Conservation (phyloP, 805 yeast species). For the Yarrowia osloensis region DNA sequence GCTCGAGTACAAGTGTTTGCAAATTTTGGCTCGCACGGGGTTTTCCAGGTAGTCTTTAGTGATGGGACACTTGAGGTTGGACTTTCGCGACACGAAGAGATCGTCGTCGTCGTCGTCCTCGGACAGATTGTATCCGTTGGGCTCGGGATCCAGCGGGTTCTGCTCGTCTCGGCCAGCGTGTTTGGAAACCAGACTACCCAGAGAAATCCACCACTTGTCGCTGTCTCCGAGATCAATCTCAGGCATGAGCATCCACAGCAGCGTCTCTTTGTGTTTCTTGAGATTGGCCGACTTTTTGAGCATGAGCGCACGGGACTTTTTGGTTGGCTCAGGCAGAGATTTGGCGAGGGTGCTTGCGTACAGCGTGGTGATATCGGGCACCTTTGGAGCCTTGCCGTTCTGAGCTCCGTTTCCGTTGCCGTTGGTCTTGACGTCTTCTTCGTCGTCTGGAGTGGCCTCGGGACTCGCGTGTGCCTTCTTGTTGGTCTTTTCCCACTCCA, state of each 20-base stretch:
- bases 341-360: neutral
- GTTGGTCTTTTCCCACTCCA: neutral
- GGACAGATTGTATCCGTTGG: neutral
- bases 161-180: neutral
- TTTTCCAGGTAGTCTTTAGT: neutral
- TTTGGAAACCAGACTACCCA: neutral
- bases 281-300: neutral
- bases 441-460: neutral
- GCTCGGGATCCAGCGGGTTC: neutral
- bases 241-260: constrained; percentile 1
- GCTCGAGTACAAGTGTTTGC: neutral
- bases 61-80: constrained; percentile 24
- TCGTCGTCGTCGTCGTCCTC: constrained; percentile 1
- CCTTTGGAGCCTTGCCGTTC: neutral
- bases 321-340: neutral
- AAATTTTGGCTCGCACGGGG: neutral
- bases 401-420: neutral
- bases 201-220: constrained; percentile 9
- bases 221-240: neutral
- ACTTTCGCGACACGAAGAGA: constrained; percentile 11
- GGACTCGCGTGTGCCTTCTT: neutral
- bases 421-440: neutral
- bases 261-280: neutral
- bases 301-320: neutral
- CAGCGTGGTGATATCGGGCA: neutral